Evolutionary conservation across 1,284 basidiomycete species (phyloP).

Genomic region (Leccinum pseudoinsigne): DNA sequence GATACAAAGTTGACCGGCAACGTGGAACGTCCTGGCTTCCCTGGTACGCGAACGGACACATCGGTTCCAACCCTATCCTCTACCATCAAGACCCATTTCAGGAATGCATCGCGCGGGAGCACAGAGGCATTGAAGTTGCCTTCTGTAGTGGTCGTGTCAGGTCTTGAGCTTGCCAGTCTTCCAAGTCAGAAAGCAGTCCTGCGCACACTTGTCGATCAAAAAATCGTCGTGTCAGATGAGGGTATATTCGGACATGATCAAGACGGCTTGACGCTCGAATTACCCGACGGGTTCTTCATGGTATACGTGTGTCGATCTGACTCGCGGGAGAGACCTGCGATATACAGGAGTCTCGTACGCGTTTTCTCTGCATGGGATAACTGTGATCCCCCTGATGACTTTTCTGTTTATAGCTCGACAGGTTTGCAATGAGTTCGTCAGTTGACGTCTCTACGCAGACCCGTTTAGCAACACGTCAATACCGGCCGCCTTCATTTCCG

Average conservation of each 20-base stretch:
- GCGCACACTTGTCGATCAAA: conserved; percentile 51
- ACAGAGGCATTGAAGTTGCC: conserved; percentile 42
- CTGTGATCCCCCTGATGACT: background rate
- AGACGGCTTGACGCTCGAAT: conserved; percentile 43
- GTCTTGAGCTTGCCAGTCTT: conserved; percentile 59
- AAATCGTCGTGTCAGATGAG: conserved; percentile 48
- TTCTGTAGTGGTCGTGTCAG: conserved; percentile 65
- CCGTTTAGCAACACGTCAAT: conserved; percentile 39
- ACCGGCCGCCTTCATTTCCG: conserved; percentile 31
- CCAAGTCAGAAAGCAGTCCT: conserved; percentile 61
- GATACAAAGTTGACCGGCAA: conserved; percentile 5
- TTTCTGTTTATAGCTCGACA: conserved; percentile 51
- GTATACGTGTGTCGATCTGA: conserved; percentile 71
- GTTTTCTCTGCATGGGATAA: background rate
- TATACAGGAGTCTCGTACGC: conserved; percentile 64
- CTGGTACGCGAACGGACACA: conserved; percentile 17
- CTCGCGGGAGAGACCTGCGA: conserved; percentile 57
- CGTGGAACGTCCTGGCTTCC: conserved; percentile 13
- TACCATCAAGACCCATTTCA: conserved; percentile 20
- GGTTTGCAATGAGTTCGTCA: conserved; percentile 72
- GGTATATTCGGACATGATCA: conserved; percentile 33
- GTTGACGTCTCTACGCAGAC: conserved; percentile 45
- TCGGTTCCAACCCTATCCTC: conserved; percentile 27
- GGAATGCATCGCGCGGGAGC: conserved; percentile 18
- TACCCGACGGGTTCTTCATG: conserved; percentile 71